Percentiles rank a stretch among this genome's conserved stretches.
Evolutionary conservation across 2,329 filamentous ascomycete genomes (phyloP).

Genomic region (Thielaviopsis euricoi): DNA sequence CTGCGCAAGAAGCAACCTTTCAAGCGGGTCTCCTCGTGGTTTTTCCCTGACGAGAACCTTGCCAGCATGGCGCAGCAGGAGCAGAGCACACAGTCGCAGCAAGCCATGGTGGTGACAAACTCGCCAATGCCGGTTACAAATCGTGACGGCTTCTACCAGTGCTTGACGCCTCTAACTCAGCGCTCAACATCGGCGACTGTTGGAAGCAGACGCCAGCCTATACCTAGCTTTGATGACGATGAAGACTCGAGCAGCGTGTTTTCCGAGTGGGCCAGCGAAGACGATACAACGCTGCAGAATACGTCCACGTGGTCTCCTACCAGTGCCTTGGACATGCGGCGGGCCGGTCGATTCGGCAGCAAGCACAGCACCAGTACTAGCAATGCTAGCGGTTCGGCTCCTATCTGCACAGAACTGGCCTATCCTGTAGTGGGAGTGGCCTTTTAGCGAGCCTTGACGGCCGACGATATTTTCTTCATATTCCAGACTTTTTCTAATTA

Average conservation of each 20-base stretch:
- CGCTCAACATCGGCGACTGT: neutral
- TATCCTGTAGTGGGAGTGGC: neutral
- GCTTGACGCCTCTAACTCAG: constrained; percentile 18
- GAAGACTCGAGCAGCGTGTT: neutral
- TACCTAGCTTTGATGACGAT: neutral
- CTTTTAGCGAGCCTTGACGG: neutral
- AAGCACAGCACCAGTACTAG: neutral
- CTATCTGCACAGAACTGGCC: neutral
- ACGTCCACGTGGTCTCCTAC: constrained; percentile 33
- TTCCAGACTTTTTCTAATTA: neutral
- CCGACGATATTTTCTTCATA: neutral
- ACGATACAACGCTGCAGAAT: constrained; percentile 27
- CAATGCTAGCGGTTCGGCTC: neutral
- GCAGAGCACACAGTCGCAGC: constrained; percentile 17
- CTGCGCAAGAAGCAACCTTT: constrained; percentile 52
- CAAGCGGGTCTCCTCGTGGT: constrained; percentile 42
- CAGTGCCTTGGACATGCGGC: constrained; percentile 25
- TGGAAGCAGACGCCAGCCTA: neutral
- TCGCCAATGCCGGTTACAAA: constrained; percentile 33
- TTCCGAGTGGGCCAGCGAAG: constrained; percentile 19
- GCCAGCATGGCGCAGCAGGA: neutral
- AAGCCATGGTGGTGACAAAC: constrained; percentile 32
- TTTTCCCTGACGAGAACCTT: constrained; percentile 28
- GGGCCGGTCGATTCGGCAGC: constrained; percentile 20
- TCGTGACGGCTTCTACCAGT: constrained; percentile 42